Evolutionary conservation across 1,284 basidiomycete genomes (phyloP), one percentile per base, ranked within the genome.

Genomic region (Cerrena zonata): DNA sequence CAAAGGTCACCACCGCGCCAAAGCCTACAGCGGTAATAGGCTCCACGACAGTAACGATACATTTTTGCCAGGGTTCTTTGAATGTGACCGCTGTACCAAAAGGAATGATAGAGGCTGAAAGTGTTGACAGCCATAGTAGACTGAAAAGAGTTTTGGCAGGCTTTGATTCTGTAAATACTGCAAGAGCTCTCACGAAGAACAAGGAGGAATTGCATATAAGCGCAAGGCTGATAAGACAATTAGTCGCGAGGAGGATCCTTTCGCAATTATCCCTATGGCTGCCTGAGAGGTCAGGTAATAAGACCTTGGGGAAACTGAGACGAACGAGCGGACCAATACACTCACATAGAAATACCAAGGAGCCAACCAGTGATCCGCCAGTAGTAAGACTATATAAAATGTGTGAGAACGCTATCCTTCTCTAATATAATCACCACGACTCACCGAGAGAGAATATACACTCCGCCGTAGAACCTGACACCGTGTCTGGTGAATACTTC

Each of bases 121-220:
- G 21, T 4, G 44, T 46, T 15, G 12, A 23, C 12, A 46, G 26
- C 44, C 44, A 46, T n/a, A 34, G 18, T 12, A 46, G 5, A 15
- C 24, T 27, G 26, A 46, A 46, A 4, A 34, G 4, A 12, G 25
- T 26, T 15, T 27, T 18, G 3, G 34, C 26, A n/a, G 18, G 3
- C 37, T 10, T 23, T 21, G 21, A 11, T 11, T 43, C 22, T 19
- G 26, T 5, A 39, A 49, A 49, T 4, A 49, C 47, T 4, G 47
- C 47, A 3, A 37, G 47, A 4, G 27, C 40, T 10, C 47, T 37
- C n/a, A 49, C 18, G 47, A 49, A 30, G 40, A 49, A 49, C 22
- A 49, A 39, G 5, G 42, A 37, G n/a, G 47, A 23, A 21, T 49
- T 49, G 25, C 41, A 34, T 7, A 34, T 15, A 7, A 34, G 15